A percentile compares a stretch with the other conserved stretches of the same genome.
Evolutionary conservation across 2,329 filamentous ascomycete genomes (phyloP).

Genomic region (Monilinia fructicola): DNA sequence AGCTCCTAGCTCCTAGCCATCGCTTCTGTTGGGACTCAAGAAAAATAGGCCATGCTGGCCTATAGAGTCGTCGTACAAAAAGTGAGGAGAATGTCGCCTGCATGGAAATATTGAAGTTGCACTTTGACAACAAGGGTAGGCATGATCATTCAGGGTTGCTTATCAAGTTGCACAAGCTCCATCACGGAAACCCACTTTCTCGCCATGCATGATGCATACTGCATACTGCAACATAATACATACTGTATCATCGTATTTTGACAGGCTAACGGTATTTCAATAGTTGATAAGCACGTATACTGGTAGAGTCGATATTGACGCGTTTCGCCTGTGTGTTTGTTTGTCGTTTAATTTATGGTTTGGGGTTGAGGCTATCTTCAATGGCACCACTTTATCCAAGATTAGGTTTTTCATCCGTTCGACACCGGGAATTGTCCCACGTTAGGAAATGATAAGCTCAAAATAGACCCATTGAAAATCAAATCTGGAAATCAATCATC

Average conservation of each 20-base stretch:
- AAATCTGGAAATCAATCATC: background rate
- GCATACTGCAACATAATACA: background rate
- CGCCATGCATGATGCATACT: no score
- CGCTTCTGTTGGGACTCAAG: constrained; percentile 10
- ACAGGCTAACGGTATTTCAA: constrained; percentile 4
- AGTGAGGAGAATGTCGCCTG: background rate
- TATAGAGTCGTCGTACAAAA: background rate
- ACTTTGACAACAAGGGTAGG: constrained; percentile 16
- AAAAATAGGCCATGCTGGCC: background rate
- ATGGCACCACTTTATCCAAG: constrained; percentile 1
- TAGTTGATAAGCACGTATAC: background rate
- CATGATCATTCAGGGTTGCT: constrained; percentile 9
- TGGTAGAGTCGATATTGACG: background rate
- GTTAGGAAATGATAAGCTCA: constrained; percentile 11
- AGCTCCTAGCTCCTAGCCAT: background rate
- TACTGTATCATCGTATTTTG: background rate
- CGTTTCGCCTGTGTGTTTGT: background rate
- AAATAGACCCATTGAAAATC: background rate
- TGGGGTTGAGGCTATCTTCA: constrained; percentile 6
- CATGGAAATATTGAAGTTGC: constrained; percentile 10
- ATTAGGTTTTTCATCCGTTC: background rate
- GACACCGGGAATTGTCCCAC: background rate
- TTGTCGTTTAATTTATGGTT: background rate
- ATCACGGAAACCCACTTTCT: background rate
- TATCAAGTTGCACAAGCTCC: background rate